Conservation (phyloP, 352 stramenopile species). For the Pythium aquatile region DNA sequence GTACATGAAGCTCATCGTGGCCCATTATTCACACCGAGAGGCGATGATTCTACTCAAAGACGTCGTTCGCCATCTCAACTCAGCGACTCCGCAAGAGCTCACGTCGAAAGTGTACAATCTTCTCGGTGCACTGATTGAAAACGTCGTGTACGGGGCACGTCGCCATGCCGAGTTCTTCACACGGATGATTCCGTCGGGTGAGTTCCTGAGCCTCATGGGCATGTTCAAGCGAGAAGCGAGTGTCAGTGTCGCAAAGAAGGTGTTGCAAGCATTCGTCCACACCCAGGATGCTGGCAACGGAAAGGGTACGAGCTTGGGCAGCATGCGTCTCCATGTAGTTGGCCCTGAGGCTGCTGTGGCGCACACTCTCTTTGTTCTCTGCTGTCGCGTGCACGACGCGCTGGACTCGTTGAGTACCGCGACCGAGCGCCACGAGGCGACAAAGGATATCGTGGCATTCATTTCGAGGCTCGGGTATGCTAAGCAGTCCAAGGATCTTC, state of each 20-base stretch:
- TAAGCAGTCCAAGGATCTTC: conserved; percentile 4
- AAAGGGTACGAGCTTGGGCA: conserved; percentile 26
- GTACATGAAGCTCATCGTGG: conserved; percentile 85
- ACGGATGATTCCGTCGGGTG: conserved; percentile 65
- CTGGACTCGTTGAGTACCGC: conserved; percentile 76
- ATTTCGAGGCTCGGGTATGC: conserved; percentile 60
- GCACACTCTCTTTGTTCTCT: conserved; percentile 86
- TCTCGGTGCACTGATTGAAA: conserved; percentile 72
- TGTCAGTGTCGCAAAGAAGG: conserved; percentile 79
- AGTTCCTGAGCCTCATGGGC: conserved; percentile 81
- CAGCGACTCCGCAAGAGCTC: conserved; percentile 51
- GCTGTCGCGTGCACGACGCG: conserved; percentile 78
- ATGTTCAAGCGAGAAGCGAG: conserved; percentile 86
- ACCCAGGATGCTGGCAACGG: conserved; percentile 12
- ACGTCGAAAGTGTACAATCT: conserved; percentile 67
- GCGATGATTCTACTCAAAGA: conserved; percentile 84
- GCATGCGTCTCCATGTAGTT: conserved; percentile 60
- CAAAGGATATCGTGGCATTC: conserved; percentile 77
- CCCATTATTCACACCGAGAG: conserved; percentile 81
- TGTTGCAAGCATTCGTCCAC: conserved; percentile 73
- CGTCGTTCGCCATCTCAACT: conserved; percentile 79
- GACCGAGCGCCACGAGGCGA: conserved; percentile 54
- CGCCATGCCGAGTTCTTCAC: conserved; percentile 69
- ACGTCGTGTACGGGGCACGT: conserved; percentile 72
- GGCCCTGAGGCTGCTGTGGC: conserved; percentile 75